Evolutionary conservation across 257 asterid species (phyloP).

Genomic region (Solanum virginianum): DNA sequence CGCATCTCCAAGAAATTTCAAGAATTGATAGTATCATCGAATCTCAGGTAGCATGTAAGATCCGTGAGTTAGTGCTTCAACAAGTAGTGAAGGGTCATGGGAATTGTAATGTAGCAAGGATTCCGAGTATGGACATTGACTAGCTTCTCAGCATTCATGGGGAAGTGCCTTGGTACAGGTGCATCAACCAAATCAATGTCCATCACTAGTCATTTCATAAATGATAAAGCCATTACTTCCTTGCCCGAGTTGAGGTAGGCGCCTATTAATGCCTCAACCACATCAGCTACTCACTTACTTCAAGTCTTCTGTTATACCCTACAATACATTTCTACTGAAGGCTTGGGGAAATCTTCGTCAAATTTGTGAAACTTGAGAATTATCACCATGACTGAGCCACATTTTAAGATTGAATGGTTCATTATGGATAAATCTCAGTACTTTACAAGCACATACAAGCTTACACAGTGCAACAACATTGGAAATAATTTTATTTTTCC

Average conservation of each 20-base stretch:
- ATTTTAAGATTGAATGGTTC: not conserved
- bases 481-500: constrained; percentile 32
- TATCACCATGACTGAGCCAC: not conserved
- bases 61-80: not conserved
- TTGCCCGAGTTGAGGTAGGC: not conserved
- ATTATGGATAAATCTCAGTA: not conserved
- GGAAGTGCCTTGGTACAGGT: not conserved
- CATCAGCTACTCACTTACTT: not conserved
- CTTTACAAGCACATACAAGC: constrained; percentile 51
- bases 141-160: not conserved
- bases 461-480: constrained; percentile 50
- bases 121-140: not conserved
- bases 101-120: not conserved
- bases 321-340: not conserved
- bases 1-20: not conserved
- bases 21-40: not conserved
- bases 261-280: not conserved
- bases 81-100: not conserved
- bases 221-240: not conserved
- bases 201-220: not conserved
- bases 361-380: not conserved
- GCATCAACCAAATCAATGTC: not conserved
- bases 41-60: not conserved
- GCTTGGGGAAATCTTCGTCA: not conserved
- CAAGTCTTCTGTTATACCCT: no score